phyloP scores from a whole-genome alignment of 139 green algal species.

The Dunaliella sp. region DNA sequence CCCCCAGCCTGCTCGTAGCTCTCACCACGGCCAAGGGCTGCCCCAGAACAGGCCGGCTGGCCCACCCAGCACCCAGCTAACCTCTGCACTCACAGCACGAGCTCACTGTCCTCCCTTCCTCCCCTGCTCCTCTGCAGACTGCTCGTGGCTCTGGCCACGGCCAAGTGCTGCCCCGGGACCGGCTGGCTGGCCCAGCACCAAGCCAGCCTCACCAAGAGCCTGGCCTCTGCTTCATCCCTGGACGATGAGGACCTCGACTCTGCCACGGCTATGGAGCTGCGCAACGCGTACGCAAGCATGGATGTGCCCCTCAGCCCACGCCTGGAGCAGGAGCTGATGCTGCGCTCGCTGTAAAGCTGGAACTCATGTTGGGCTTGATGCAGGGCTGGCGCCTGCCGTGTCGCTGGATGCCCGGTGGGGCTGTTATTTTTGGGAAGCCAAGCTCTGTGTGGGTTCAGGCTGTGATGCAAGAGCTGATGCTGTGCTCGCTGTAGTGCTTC shows the following conservation, averaged over 20 bases:
- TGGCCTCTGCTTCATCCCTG: not conserved
- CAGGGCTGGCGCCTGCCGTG: too few relatives aligned
- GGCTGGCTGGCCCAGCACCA: conserved; percentile 9
- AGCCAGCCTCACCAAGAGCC: not conserved
- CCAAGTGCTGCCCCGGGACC: conserved; percentile 25
- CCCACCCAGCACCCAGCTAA: not conserved
- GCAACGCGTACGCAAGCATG: not conserved
- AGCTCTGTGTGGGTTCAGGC: too few relatives aligned
- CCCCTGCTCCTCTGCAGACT: conserved; percentile 11
- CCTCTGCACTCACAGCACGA: not conserved
- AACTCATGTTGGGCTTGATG: not conserved
- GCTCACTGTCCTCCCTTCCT: not conserved
- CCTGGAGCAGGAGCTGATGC: not conserved
- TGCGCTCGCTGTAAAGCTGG: not conserved
- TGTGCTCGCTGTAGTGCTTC: not conserved
- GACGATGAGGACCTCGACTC: not conserved
- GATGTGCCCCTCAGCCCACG: conserved; percentile 1
- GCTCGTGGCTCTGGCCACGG: conserved; percentile 30
- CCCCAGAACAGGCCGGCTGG: too few relatives aligned
- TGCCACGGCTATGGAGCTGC: conserved; percentile 1
- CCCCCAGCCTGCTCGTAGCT: not conserved
- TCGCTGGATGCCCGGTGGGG: too few relatives aligned
- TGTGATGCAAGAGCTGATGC: too few relatives aligned
- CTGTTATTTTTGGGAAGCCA: too few relatives aligned
- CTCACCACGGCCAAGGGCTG: too few relatives aligned